Evolutionary conservation across 176 grass and related monocot species (phyloP).

Genomic region (Oropetium thomaeum): DNA sequence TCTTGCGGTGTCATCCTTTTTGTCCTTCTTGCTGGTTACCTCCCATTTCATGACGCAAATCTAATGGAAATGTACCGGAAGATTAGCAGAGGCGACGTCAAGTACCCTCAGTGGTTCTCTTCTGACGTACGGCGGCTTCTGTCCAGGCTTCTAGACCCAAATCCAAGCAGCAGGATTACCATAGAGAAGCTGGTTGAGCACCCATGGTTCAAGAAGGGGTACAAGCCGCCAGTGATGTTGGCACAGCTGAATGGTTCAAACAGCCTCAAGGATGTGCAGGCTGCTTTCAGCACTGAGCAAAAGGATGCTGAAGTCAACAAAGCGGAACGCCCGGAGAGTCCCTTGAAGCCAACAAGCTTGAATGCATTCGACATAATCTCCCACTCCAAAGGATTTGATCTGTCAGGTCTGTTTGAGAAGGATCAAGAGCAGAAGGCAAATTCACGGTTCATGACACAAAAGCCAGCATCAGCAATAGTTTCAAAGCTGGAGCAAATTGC

Average conservation of each 20-base stretch:
- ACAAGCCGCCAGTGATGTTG: constrained; percentile 45
- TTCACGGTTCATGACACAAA: constrained; percentile 68
- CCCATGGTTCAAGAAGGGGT: constrained; percentile 82
- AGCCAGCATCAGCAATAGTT: constrained; percentile 68
- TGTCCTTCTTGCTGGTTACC: constrained; percentile 72
- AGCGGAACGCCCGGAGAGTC: constrained; percentile 15
- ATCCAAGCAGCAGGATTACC: constrained; percentile 65
- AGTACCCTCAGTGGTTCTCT: constrained; percentile 68
- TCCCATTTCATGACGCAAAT: constrained; percentile 84
- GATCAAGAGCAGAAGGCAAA: constrained; percentile 51
- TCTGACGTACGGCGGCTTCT: constrained; percentile 55
- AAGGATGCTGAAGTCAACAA: constrained; percentile 11
- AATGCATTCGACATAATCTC: constrained; percentile 97
- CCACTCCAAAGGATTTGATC: constrained; percentile 75
- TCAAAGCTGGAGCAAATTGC: constrained; percentile 92
- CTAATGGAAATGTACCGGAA: constrained; percentile 92
- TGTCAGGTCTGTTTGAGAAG: constrained; percentile 75
- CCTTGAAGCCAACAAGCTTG: constrained; percentile 65
- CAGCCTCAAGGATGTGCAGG: constrained; percentile 59
- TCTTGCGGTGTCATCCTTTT: constrained; percentile 88
- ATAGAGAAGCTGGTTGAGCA: constrained; percentile 62
- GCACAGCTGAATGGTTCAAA: constrained; percentile 21
- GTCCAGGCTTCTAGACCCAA: constrained; percentile 68
- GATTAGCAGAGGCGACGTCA: constrained; percentile 70
- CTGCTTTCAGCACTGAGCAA: constrained; percentile 52